Evolutionary conservation across 2,329 filamentous ascomycete species (phyloP).

Genomic region (Metarhizium anisopliae): DNA sequence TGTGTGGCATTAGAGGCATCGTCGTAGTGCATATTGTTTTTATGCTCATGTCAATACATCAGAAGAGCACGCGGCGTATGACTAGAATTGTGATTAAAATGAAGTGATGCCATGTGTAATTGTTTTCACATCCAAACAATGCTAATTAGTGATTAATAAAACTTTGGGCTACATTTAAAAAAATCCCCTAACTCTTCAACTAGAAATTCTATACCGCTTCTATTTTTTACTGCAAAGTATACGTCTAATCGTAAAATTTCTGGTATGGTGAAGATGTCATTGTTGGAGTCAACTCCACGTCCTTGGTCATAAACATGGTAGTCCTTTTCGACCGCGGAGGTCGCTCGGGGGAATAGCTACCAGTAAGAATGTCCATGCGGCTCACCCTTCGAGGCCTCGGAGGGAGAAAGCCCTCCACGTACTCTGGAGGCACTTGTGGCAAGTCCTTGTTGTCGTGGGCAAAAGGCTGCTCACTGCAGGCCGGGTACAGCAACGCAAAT

Average conservation of each 20-base stretch:
- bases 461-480: background rate
- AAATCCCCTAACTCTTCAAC: too few species aligned
- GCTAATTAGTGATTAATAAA: too few species aligned
- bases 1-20: too few species aligned
- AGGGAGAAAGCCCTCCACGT: background rate
- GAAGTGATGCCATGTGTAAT: too few species aligned
- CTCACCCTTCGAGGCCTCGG: background rate
- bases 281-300: background rate
- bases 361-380: background rate
- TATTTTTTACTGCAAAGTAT: background rate
- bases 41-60: too few species aligned
- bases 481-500: background rate
- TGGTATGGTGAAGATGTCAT: background rate
- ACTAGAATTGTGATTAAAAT: too few species aligned
- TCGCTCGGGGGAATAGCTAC: background rate
- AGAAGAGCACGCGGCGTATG: too few species aligned
- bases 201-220: background rate
- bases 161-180: too few species aligned
- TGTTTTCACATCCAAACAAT: too few species aligned
- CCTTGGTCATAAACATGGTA: background rate
- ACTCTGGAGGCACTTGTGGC: background rate
- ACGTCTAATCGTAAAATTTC: background rate
- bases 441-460: background rate
- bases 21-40: too few species aligned
- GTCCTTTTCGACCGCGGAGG: background rate